Evolutionary conservation across 176 grass and related monocot genomes (phyloP).

Genomic region (Poa annua): DNA sequence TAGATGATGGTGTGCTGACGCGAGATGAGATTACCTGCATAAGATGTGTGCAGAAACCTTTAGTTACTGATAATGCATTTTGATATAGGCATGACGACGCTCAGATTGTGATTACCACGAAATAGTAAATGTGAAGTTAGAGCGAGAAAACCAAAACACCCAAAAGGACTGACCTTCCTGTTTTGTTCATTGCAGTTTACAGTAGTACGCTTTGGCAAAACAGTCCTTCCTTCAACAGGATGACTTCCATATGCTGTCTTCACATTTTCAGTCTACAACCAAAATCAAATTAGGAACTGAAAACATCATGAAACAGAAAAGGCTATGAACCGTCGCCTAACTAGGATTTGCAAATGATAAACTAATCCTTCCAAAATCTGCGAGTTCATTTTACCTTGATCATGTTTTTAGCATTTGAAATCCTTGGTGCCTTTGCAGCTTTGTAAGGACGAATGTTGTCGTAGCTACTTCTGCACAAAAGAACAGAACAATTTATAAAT

Average conservation of each 20-base stretch:
- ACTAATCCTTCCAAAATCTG: not conserved
- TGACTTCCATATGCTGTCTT: conserved; percentile 31
- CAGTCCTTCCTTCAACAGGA: conserved; percentile 26
- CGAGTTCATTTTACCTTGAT: conserved; percentile 40
- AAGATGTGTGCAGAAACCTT: not conserved
- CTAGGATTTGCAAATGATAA: not conserved
- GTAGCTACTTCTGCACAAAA: conserved; percentile 49
- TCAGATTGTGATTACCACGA: not conserved
- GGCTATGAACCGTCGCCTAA: not conserved
- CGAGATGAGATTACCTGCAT: conserved; percentile 10
- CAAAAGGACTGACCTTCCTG: conserved; percentile 41
- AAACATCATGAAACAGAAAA: not conserved
- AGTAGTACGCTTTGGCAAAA: not conserved
- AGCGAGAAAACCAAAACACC: not conserved
- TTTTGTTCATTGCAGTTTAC: conserved; percentile 33
- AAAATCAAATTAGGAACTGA: conserved; percentile 21
- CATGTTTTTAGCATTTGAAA: conserved; percentile 26
- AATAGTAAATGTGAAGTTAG: not conserved
- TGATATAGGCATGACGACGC: not conserved
- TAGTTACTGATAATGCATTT: conserved; percentile 1
- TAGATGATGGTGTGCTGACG: not conserved
- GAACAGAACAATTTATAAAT: conserved; percentile 15
- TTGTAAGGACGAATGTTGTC: conserved; percentile 15
- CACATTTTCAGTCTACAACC: conserved; percentile 32
- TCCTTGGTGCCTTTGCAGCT: conserved; percentile 38